Conservation (phyloP, 768 basidiomycete species). For the Lyophyllum semitale region DNA sequence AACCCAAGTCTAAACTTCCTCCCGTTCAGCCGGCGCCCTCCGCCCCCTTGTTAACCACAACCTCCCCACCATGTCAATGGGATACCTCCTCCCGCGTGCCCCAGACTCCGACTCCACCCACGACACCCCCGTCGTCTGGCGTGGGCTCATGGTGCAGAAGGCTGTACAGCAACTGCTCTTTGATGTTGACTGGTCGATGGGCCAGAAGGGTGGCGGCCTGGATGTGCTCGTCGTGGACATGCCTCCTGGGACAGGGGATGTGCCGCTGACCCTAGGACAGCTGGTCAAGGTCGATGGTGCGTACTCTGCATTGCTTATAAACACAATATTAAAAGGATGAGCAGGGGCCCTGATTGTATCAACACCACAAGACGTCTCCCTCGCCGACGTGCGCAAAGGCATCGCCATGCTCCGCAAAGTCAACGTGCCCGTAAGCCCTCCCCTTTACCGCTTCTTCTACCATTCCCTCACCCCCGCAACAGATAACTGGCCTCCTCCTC, state of each 20-base stretch:
- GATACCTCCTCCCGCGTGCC: constrained; percentile 76
- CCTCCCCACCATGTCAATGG: constrained; percentile 95
- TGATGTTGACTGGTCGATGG: constrained; percentile 72
- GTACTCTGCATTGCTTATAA: constrained; percentile 22
- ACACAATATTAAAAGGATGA: neutral
- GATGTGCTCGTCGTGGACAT: constrained; percentile 93
- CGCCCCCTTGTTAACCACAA: constrained; percentile 89
- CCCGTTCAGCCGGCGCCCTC: constrained; percentile 71
- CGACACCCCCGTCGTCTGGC: constrained; percentile 90
- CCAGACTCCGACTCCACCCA: constrained; percentile 48
- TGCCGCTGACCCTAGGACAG: constrained; percentile 87
- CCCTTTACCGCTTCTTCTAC: neutral
- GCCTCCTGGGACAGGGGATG: constrained; percentile 98
- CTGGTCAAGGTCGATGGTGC: constrained; percentile 81
- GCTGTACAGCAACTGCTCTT: constrained; percentile 95
- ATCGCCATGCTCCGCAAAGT: constrained; percentile 92
- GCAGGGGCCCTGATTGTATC: constrained; percentile 91
- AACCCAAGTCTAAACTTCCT: neutral
- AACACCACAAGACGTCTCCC: constrained; percentile 92
- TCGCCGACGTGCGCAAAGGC: constrained; percentile 90
- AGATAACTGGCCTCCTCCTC: constrained; percentile 87
- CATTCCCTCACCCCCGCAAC: neutral
- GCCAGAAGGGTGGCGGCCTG: constrained; percentile 48
- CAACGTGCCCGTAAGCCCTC: constrained; percentile 72
- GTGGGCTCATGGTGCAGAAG: constrained; percentile 98